Evolutionary conservation across 202 grass and related monocot species (phyloP).

Genomic region (Musa balbisiana): DNA sequence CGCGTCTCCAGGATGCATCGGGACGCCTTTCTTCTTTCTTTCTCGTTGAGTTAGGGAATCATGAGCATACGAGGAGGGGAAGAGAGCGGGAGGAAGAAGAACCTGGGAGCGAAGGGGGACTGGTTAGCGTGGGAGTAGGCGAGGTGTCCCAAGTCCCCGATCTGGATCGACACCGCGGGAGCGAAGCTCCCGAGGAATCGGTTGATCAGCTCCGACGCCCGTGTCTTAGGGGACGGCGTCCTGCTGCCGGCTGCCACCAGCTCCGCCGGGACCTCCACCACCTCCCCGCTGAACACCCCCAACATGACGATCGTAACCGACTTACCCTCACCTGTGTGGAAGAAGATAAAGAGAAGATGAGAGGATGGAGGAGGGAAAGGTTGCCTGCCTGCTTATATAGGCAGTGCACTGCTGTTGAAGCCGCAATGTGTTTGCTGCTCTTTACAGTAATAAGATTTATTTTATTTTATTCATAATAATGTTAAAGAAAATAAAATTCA

Average conservation of each 20-base stretch:
- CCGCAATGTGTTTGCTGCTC: too few relatives aligned
- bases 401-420: too few relatives aligned
- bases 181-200: conserved; percentile 43
- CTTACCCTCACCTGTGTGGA: too few relatives aligned
- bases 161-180: conserved; percentile 53
- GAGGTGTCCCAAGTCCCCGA: conserved; percentile 47
- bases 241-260: conserved; percentile 86
- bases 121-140: conserved; percentile 80
- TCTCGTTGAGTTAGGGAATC: background rate
- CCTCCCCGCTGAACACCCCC: conserved; percentile 83
- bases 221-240: conserved; percentile 89
- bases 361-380: too few relatives aligned
- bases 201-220: conserved; percentile 54
- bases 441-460: too few relatives aligned
- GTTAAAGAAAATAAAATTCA: too few relatives aligned
- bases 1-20: too few relatives aligned
- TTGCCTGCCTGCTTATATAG: too few relatives aligned
- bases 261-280: conserved; percentile 82
- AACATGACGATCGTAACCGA: conserved; percentile 33
- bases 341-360: too few relatives aligned
- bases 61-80: too few relatives aligned
- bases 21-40: too few relatives aligned
- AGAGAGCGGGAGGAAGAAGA: background rate
- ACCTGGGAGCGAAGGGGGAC: conserved; percentile 74
- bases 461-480: too few relatives aligned